These are phyloP conservation scores for Xylona heveae DNA, from an alignment of 495 filamentous ascomycete genomes.

Conservation along the genomic window DNA sequence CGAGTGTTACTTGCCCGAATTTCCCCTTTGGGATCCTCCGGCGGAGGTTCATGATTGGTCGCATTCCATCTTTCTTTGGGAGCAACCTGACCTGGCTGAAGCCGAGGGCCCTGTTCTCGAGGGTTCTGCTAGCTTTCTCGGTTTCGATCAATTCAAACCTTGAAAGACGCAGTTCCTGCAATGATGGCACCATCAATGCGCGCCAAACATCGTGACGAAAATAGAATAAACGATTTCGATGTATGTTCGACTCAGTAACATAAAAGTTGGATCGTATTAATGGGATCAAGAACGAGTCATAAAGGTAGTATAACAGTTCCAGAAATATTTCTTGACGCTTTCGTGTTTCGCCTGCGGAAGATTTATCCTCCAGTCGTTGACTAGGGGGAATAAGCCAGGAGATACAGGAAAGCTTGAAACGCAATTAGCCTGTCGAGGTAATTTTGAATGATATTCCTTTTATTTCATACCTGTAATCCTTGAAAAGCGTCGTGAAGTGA, in stretches of 20 bases:
- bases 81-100: constrained; percentile 63
- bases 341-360: constrained; percentile 43
- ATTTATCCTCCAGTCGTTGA: constrained; percentile 21
- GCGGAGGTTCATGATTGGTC: constrained; percentile 74
- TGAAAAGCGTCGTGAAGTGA: constrained; percentile 60
- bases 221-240: constrained; percentile 72
- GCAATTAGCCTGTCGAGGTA: neutral
- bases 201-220: constrained; percentile 91
- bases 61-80: constrained; percentile 47
- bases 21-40: constrained; percentile 30
- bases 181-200: constrained; percentile 46
- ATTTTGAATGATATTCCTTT: neutral
- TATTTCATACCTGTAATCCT: constrained; percentile 41
- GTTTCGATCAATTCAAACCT: constrained; percentile 66
- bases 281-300: constrained; percentile 80
- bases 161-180: constrained; percentile 40
- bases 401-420: constrained; percentile 34
- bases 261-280: constrained; percentile 77
- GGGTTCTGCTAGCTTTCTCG: constrained; percentile 30
- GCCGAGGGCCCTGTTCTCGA: constrained; percentile 42
- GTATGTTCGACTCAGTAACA: constrained; percentile 70
- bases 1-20: constrained; percentile 31
- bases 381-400: constrained; percentile 46
- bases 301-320: constrained; percentile 79
- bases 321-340: constrained; percentile 64